A percentile compares a stretch with the other conserved stretches of the same genome.
Conservation (phyloP, 2,329 filamentous ascomycete species). For the Chaetomiaceae sp. region DNA sequence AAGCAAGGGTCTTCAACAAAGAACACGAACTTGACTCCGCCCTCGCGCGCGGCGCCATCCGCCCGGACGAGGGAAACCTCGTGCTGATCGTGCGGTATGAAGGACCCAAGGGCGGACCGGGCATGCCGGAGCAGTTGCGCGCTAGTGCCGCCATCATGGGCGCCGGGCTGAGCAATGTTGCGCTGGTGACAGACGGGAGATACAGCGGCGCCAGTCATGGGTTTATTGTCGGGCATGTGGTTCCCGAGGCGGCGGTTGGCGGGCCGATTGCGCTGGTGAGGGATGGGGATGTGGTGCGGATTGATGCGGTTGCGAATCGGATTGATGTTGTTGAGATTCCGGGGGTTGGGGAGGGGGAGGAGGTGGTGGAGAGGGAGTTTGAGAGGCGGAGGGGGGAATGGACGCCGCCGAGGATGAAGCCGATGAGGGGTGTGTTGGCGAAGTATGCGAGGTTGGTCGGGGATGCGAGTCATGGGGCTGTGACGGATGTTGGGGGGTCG, state of each 20-base stretch:
- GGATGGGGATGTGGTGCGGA: constrained; percentile 79
- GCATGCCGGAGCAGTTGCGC: constrained; percentile 93
- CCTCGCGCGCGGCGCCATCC: constrained; percentile 56
- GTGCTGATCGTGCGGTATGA: constrained; percentile 92
- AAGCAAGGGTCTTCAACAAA: constrained; percentile 80
- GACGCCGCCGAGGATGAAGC: constrained; percentile 63
- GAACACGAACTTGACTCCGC: constrained; percentile 75
- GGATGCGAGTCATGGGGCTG: constrained; percentile 85
- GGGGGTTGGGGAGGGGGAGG: constrained; percentile 37
- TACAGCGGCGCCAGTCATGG: constrained; percentile 87
- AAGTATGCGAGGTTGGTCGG: constrained; percentile 88
- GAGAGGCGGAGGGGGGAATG: constrained; percentile 55
- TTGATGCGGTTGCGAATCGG: constrained; percentile 76
- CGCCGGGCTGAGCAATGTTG: constrained; percentile 79
- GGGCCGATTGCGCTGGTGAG: constrained; percentile 80
- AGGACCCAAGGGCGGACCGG: constrained; percentile 86
- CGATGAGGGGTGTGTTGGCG: constrained; percentile 78
- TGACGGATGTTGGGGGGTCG: constrained; percentile 61
- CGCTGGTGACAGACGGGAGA: constrained; percentile 85
- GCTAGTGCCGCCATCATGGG: constrained; percentile 90
- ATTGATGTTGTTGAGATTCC: constrained; percentile 61
- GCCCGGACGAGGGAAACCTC: constrained; percentile 61
- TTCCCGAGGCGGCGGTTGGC: constrained; percentile 83
- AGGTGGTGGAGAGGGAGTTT: constrained; percentile 46
- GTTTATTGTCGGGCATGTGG: constrained; percentile 91